Conservation (phyloP, 768 basidiomycete genomes). For the Pleurotus pulmonarius region DNA sequence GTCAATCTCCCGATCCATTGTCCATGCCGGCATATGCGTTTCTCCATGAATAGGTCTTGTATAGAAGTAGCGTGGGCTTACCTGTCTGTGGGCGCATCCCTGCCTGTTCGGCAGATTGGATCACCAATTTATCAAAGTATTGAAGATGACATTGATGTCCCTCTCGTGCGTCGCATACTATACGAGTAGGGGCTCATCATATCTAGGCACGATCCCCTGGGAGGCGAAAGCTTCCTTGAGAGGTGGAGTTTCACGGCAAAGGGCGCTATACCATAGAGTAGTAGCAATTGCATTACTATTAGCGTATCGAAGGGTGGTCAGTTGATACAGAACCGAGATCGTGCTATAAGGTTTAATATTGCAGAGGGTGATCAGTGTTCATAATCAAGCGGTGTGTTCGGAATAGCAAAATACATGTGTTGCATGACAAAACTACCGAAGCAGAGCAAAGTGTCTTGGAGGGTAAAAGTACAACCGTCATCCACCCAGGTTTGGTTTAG, state of each 20-base stretch:
- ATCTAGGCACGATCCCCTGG: too few relatives aligned
- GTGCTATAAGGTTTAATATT: not conserved
- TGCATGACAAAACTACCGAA: conserved; percentile 4
- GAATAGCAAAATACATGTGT: conserved; percentile 1
- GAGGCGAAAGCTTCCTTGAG: too few relatives aligned
- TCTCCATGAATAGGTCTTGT: not conserved
- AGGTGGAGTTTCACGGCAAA: too few relatives aligned
- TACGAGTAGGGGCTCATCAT: too few relatives aligned
- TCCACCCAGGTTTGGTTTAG: conserved; percentile 1
- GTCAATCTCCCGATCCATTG: conserved; percentile 5
- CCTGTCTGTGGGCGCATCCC: not conserved
- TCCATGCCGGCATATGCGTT: conserved; percentile 2
- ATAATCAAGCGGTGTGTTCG: conserved; percentile 3
- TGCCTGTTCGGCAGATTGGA: not conserved
- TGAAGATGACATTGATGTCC: too few relatives aligned
- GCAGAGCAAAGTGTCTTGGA: not conserved
- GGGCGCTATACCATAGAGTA: too few relatives aligned
- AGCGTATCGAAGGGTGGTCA: too few relatives aligned
- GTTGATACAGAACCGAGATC: not conserved
- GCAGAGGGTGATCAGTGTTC: not conserved
- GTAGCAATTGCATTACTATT: too few relatives aligned
- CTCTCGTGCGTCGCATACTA: too few relatives aligned
- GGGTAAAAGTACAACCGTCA: not conserved
- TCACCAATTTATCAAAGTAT: not conserved
- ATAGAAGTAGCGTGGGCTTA: not conserved